phyloP scores from a whole-genome alignment of 768 basidiomycete species.

The Termitomyces sp. region DNA sequence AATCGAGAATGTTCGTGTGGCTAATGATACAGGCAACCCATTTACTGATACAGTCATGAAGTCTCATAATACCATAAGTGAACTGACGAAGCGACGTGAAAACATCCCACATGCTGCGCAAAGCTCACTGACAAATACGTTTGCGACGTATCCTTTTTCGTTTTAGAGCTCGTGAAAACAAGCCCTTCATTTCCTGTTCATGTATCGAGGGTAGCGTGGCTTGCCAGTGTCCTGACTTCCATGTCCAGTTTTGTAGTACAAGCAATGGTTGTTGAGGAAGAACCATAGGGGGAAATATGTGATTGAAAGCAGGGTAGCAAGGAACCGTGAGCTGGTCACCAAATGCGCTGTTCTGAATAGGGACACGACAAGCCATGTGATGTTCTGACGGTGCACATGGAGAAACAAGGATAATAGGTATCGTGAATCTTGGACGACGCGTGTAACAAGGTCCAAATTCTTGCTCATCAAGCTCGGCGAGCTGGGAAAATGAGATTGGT shows the following conservation, averaged over 20 bases:
- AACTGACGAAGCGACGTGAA: not conserved
- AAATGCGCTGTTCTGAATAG: constrained; percentile 52
- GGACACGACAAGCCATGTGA: constrained; percentile 40
- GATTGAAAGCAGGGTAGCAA: constrained; percentile 39
- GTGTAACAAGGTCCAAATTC: constrained; percentile 16
- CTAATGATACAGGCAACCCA: not conserved
- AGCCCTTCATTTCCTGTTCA: constrained; percentile 39
- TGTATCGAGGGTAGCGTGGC: constrained; percentile 40
- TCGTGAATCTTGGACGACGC: constrained; percentile 24
- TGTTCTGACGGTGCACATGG: constrained; percentile 35
- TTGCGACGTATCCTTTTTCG: constrained; percentile 13
- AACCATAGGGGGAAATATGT: constrained; percentile 35
- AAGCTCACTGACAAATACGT: constrained; percentile 1
- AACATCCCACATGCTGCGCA: not conserved
- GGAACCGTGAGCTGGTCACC: constrained; percentile 48
- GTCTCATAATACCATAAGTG: not conserved
- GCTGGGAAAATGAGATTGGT: not conserved
- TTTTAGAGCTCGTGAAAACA: constrained; percentile 31
- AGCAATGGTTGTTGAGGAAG: not conserved
- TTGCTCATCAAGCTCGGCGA: not conserved
- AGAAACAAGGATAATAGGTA: constrained; percentile 49
- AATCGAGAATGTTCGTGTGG: not conserved
- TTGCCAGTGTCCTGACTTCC: constrained; percentile 48
- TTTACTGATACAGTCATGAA: not conserved
- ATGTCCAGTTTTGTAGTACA: not conserved